Conservation (phyloP, 2,329 filamentous ascomycete genomes). For the Alternaria viburni region DNA sequence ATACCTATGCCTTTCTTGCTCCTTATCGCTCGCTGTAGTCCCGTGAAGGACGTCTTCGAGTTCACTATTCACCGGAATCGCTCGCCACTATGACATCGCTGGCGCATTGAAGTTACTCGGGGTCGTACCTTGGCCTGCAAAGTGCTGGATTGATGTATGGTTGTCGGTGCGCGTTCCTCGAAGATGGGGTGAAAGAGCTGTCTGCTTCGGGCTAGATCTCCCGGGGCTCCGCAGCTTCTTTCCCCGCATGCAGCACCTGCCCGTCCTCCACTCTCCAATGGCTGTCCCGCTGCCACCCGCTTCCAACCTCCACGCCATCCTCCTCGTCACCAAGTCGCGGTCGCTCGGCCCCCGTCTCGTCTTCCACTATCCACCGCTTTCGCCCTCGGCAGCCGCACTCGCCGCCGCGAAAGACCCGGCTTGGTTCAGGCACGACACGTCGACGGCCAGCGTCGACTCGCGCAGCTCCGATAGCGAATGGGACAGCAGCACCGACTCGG, state of each 20-base stretch:
- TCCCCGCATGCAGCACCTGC: conserved; percentile 8
- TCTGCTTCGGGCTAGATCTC: conserved; percentile 23
- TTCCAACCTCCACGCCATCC: conserved; percentile 49
- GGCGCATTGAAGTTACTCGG: too few species aligned
- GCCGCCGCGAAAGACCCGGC: conserved; percentile 40
- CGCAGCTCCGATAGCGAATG: conserved; percentile 45
- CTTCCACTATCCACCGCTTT: conserved; percentile 51
- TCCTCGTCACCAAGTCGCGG: conserved; percentile 49
- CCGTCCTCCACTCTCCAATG: conserved; percentile 23
- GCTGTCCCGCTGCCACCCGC: conserved; percentile 42
- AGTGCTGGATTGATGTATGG: not conserved
- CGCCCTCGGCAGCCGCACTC: conserved; percentile 43
- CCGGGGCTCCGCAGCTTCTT: conserved; percentile 16
- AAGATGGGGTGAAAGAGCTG: not conserved
- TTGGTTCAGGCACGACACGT: conserved; percentile 48
- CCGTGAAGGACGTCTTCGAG: too few species aligned
- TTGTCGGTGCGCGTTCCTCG: too few species aligned
- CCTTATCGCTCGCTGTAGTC: not conserved
- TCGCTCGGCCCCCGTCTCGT: conserved; percentile 50
- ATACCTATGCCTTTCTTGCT: not conserved
- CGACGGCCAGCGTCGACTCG: conserved; percentile 44
- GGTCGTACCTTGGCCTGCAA: too few species aligned
- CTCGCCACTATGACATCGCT: too few species aligned
- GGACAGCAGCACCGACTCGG: conserved; percentile 45
- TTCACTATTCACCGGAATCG: too few species aligned